Conservation (phyloP, 2,329 filamentous ascomycete genomes). For the Exophiala xenobiotica region DNA sequence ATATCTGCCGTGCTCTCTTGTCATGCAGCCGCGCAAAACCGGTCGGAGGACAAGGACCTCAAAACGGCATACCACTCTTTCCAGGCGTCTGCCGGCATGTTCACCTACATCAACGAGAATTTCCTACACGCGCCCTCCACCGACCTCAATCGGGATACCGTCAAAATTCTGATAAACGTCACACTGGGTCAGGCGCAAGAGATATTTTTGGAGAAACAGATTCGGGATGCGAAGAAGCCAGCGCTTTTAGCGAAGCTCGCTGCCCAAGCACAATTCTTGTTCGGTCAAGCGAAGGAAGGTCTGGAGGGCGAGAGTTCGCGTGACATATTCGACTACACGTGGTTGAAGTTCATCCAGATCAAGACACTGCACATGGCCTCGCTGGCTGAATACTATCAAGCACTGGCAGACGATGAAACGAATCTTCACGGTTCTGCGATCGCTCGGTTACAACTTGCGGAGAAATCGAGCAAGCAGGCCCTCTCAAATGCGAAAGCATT, state of each 20-base stretch:
- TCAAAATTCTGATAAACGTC: conserved; percentile 88
- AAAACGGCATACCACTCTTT: conserved; percentile 98
- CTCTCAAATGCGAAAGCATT: conserved; percentile 74
- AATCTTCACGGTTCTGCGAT: conserved; percentile 85
- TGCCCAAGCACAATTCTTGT: conserved; percentile 84
- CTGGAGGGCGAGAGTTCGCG: conserved; percentile 89
- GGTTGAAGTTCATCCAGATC: conserved; percentile 68
- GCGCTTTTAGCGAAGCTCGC: conserved; percentile 89
- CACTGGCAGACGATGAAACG: conserved; percentile 83
- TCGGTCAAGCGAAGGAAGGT: conserved; percentile 82
- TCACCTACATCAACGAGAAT: conserved; percentile 99
- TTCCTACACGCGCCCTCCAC: conserved; percentile 95
- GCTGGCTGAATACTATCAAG: conserved; percentile 90
- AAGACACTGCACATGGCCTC: conserved; percentile 83
- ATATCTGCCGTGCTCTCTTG: conserved; percentile 96
- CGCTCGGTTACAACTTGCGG: conserved; percentile 76
- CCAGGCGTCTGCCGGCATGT: conserved; percentile 98
- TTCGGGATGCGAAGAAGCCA: conserved; percentile 87
- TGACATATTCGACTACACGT: conserved; percentile 90
- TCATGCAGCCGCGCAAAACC: conserved; percentile 88
- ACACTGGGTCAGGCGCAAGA: conserved; percentile 96
- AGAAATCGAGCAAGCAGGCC: conserved; percentile 75
- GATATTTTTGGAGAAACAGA: conserved; percentile 95
- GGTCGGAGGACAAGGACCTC: conserved; percentile 85
- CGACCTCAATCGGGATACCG: conserved; percentile 92